Evolutionary conservation across 306 rosid genomes (phyloP).

Genomic region (Castanopsis chinensis): DNA sequence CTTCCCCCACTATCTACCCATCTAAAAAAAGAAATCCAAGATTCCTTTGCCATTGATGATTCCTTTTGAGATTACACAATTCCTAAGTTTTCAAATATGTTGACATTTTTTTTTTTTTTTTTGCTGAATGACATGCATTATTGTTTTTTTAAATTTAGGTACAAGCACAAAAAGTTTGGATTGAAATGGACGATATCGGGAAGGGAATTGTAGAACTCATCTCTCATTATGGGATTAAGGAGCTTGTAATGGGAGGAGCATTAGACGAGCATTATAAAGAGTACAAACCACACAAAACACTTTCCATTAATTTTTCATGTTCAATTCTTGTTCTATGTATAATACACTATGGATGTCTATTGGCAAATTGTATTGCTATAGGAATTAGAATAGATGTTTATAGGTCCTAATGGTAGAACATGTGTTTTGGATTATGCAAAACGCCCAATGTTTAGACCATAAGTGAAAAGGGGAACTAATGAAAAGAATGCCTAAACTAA

Average conservation of each 20-base stretch:
- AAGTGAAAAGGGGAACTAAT: no score
- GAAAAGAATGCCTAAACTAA: no score
- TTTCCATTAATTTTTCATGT: background rate
- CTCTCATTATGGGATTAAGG: background rate
- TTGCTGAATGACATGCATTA: background rate
- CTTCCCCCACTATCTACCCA: no score
- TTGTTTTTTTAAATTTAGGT: background rate
- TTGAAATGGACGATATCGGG: background rate
- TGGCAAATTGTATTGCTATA: no score
- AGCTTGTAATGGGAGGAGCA: background rate
- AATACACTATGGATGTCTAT: background rate
- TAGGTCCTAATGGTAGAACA: no score
- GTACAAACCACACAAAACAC: slow-evolving; percentile 6
- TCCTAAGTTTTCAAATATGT: background rate
- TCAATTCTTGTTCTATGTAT: background rate
- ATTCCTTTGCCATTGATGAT: no score
- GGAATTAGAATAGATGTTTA: no score
- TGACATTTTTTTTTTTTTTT: background rate
- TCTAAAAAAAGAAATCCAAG: no score
- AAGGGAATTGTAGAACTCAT: background rate
- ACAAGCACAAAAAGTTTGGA: background rate
- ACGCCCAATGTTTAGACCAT: no score
- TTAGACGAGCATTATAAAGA: background rate
- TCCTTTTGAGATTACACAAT: background rate
- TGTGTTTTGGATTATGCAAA: no score